Conservation (phyloP, 306 rosid genomes). For the Medicago truncatula region MtrunA17r5.0-ANR NC_053046.1:2421501-2422000, state of each 20-base stretch:
- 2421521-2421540: conserved; percentile 68
- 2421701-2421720: conserved; percentile 73
- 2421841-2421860: neutral
- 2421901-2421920: neutral
- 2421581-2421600: conserved; percentile 22
- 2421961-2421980: no score
- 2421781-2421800: conserved; percentile 41
- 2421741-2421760: conserved; percentile 71
- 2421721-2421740: conserved; percentile 71
- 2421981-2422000: no score
- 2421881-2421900: neutral
- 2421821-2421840: conserved; percentile 9
- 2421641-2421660: conserved; percentile 24
- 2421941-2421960: no score
- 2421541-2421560: conserved; percentile 60
- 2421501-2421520: conserved; percentile 70
- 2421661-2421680: neutral
- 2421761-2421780: conserved; percentile 47
- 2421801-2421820: conserved; percentile 37
- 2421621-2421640: neutral
- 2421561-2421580: conserved; percentile 61
- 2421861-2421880: neutral
- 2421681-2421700: conserved; percentile 31
- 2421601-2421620: conserved; percentile 19
- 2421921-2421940: no score